A percentile compares a stretch with the other conserved stretches of the same genome.
Conservation (phyloP, 306 rosid genomes). For the Cicer chorassanicum region DNA sequence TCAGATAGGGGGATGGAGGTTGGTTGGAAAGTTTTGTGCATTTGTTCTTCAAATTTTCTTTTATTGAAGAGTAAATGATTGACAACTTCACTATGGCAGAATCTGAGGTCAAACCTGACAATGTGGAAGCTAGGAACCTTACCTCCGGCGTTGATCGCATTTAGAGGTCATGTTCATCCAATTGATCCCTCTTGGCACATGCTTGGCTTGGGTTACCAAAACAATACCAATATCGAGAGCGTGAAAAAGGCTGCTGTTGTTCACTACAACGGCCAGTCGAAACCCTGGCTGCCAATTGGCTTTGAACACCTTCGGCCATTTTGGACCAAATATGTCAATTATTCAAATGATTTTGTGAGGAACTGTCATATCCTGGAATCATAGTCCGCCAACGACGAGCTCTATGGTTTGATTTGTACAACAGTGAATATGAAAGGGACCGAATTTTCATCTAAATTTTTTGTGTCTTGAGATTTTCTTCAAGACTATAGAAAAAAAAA, state of each 20-base stretch:
- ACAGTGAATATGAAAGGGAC: conserved; percentile 45
- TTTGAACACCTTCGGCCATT: conserved; percentile 97
- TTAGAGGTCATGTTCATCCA: conserved; percentile 86
- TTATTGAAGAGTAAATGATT: conserved; percentile 38
- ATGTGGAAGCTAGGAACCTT: conserved; percentile 98
- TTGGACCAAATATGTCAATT: conserved; percentile 94
- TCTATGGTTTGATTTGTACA: conserved; percentile 49
- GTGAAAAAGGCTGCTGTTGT: conserved; percentile 92
- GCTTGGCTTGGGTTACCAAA: conserved; percentile 99
- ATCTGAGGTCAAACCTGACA: conserved; percentile 86
- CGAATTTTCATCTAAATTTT: conserved; percentile 62
- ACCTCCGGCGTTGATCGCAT: conserved; percentile 93
- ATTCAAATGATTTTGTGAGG: conserved; percentile 89
- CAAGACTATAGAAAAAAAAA: conserved; percentile 31
- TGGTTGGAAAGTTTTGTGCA: conserved; percentile 12
- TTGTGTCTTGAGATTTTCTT: conserved; percentile 55
- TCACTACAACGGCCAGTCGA: conserved; percentile 98
- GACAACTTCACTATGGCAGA: conserved; percentile 64
- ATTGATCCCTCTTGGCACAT: conserved; percentile 96
- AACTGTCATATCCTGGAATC: conserved; percentile 92
- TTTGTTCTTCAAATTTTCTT: conserved; percentile 29
- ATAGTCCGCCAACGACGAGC: conserved; percentile 53
- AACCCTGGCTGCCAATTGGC: conserved; percentile 98
- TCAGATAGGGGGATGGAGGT: neutral
- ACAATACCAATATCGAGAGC: conserved; percentile 65